Evolutionary conservation across 768 basidiomycete species (phyloP).

Genomic region (Pisolithus tinctorius): DNA sequence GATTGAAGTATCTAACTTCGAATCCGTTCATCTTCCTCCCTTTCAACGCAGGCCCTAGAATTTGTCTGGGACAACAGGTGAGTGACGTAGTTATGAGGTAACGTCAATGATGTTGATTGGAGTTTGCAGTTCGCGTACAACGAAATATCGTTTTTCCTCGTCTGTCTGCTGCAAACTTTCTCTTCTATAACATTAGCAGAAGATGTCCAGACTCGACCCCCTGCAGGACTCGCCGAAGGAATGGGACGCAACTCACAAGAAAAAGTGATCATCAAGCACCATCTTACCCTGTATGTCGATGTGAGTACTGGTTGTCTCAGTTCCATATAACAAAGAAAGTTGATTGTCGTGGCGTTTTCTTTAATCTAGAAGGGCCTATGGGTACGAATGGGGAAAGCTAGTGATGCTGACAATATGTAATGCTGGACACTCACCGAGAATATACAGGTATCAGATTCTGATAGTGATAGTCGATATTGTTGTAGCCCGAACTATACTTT

Average conservation of each 20-base stretch:
- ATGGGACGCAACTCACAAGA: constrained; percentile 37
- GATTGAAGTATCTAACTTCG: constrained; percentile 48
- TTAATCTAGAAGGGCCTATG: too few species aligned
- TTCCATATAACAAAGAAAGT: too few species aligned
- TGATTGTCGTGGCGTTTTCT: too few species aligned
- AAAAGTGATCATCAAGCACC: constrained; percentile 36
- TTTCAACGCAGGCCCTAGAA: constrained; percentile 35
- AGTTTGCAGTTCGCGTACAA: constrained; percentile 54
- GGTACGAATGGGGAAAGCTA: too few species aligned
- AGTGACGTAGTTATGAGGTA: background rate
- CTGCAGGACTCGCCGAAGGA: constrained; percentile 34
- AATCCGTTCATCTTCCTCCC: constrained; percentile 48
- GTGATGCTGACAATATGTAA: too few species aligned
- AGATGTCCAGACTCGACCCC: constrained; percentile 42
- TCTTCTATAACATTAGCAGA: constrained; percentile 37
- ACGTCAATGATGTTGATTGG: background rate
- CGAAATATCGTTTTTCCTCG: constrained; percentile 57
- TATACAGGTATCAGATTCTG: too few species aligned
- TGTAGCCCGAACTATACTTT: too few species aligned
- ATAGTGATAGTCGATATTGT: too few species aligned
- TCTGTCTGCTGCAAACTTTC: constrained; percentile 53
- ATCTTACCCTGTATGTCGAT: constrained; percentile 49
- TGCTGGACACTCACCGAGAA: too few species aligned
- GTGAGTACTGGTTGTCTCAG: constrained; percentile 22
- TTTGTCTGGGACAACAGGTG: constrained; percentile 34